These are phyloP conservation scores for Phaseolus coccineus DNA, from an alignment of 331 rosid genomes.

Conservation along the genomic window DNA sequence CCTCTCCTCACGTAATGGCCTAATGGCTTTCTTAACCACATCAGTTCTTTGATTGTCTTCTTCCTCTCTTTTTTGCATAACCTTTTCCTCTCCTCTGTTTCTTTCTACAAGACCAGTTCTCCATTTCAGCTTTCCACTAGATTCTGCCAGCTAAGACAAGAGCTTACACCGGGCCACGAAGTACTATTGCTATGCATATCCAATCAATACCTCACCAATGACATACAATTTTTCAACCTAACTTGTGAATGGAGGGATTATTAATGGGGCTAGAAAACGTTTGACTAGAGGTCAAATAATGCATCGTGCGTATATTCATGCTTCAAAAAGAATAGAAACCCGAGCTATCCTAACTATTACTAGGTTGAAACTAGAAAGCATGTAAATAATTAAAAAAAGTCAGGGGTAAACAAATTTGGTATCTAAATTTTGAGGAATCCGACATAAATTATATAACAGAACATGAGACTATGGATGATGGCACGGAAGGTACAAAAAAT, in stretches of 20 bases:
- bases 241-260: not conserved
- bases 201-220: not conserved
- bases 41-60: not conserved
- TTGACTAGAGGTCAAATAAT: not conserved
- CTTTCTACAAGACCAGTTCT: constrained; percentile 17
- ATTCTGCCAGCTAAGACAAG: constrained; percentile 1
- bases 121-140: constrained; percentile 6
- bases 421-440: constrained; percentile 7
- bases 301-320: not conserved
- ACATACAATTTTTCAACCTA: not conserved
- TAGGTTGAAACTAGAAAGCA: constrained; percentile 13
- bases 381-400: not conserved
- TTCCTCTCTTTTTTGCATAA: not conserved
- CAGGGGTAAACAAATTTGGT: constrained; percentile 20
- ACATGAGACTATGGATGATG: constrained; percentile 11
- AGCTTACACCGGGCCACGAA: not conserved
- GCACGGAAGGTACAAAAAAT: constrained; percentile 19
- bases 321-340: not conserved
- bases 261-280: not conserved
- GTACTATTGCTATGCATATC: constrained; percentile 24
- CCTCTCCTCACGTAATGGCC: not conserved
- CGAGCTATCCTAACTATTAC: not conserved
- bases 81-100: not conserved
- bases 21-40: not conserved
- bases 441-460: constrained; percentile 25